phyloP scores from a whole-genome alignment of 257 asterid species.

The Capsicum chinense region DNA sequence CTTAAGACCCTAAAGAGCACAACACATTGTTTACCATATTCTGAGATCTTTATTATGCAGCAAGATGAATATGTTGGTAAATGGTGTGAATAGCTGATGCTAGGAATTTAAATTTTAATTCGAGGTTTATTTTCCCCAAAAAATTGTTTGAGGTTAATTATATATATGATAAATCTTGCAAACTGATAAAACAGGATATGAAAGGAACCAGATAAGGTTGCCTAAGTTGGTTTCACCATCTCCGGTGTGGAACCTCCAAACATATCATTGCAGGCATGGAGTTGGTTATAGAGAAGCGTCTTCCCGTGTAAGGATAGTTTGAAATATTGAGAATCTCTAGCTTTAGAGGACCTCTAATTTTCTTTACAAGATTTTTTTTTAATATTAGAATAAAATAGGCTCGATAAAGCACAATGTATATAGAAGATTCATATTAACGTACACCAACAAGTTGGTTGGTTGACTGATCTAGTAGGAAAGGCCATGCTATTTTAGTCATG shows the following conservation, averaged over 20 bases:
- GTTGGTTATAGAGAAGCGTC: not conserved
- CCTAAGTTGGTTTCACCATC: constrained; percentile 10
- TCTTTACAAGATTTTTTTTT: not conserved
- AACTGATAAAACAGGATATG: not conserved
- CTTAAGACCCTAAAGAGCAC: not conserved
- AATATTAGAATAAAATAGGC: constrained; percentile 23
- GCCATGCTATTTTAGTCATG: constrained; percentile 10
- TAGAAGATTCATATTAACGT: not conserved
- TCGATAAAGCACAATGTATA: not conserved
- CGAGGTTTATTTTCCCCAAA: too few species aligned
- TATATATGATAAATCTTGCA: not conserved
- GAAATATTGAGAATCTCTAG: not conserved
- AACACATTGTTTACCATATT: not conserved
- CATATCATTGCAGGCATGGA: not conserved
- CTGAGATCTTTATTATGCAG: not conserved
- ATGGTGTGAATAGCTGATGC: not conserved
- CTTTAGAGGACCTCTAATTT: constrained; percentile 24
- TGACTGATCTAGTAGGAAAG: not conserved
- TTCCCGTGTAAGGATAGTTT: not conserved
- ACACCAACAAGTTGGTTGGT: not conserved
- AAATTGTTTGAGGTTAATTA: not conserved
- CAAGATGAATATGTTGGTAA: constrained; percentile 21
- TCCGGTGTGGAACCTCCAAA: constrained; percentile 12
- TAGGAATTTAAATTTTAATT: not conserved
- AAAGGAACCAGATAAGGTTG: not conserved